These are phyloP conservation scores for Fusarium stilboides DNA, from an alignment of 2,329 filamentous ascomycete genomes.

Conservation along the genomic window DNA sequence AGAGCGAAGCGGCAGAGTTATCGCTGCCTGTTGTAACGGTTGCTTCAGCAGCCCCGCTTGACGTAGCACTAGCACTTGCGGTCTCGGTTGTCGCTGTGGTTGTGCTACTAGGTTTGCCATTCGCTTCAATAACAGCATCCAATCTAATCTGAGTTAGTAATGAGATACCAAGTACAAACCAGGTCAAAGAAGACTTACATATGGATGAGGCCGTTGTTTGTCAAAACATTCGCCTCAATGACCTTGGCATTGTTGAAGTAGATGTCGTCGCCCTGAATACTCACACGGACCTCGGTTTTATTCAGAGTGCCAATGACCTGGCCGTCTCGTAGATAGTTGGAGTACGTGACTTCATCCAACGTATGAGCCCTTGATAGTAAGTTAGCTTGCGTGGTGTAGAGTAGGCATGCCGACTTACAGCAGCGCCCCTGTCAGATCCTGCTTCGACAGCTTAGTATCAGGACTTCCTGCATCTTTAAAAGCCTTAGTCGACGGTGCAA, in stretches of 20 bases:
- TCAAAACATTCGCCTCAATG: constrained; percentile 40
- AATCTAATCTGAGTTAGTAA: constrained; percentile 1
- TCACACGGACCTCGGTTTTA: constrained; percentile 30
- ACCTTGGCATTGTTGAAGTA: constrained; percentile 47
- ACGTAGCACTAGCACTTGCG: constrained; percentile 14
- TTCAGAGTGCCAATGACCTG: constrained; percentile 37
- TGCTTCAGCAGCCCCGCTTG: neutral
- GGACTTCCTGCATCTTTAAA: constrained; percentile 39
- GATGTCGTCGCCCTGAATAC: constrained; percentile 32
- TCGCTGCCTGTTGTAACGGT: constrained; percentile 4
- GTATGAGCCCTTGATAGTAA: constrained; percentile 28
- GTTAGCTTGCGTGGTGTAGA: neutral
- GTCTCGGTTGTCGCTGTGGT: neutral
- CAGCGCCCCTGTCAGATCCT: constrained; percentile 18
- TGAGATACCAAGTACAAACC: no score
- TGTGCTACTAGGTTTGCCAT: constrained; percentile 11
- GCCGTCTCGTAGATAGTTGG: constrained; percentile 34
- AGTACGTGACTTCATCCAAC: constrained; percentile 40
- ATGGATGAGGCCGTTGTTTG: constrained; percentile 45
- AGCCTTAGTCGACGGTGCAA: constrained; percentile 38
- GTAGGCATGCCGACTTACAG: constrained; percentile 15
- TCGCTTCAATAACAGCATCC: constrained; percentile 4
- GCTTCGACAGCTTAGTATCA: constrained; percentile 17
- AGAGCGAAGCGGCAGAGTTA: constrained; percentile 5
- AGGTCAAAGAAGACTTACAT: constrained; percentile 22